A percentile compares a stretch with the other conserved stretches of the same genome.
These are phyloP conservation scores for Parietaria judaica DNA, from an alignment of 306 rosid species.

Conservation along the genomic window DNA sequence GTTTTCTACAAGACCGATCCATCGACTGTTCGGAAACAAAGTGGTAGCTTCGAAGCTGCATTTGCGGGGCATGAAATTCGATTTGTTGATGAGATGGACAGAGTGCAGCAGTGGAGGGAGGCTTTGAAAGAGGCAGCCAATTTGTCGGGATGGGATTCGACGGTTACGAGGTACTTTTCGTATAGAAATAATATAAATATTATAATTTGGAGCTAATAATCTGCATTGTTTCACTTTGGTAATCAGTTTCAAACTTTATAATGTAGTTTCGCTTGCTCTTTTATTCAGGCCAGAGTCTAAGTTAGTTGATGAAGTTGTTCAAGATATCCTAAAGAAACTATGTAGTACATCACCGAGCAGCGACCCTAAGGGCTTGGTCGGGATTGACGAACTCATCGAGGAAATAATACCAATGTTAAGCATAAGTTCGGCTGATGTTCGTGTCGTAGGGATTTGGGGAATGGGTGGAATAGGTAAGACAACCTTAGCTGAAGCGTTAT, in stretches of 20 bases:
- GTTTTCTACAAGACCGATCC: neutral
- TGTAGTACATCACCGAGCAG: neutral
- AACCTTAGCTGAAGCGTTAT: neutral
- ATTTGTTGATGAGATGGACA: neutral
- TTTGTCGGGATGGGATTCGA: slow-evolving; percentile 10
- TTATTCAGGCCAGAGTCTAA: slow-evolving; percentile 5
- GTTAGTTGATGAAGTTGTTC: neutral
- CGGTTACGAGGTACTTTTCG: neutral
- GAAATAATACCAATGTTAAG: slow-evolving; percentile 1
- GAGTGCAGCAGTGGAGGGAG: neutral
- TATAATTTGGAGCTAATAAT: no score
- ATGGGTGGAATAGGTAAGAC: slow-evolving; percentile 16
- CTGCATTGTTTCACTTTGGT: neutral
- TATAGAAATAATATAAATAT: neutral
- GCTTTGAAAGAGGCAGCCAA: slow-evolving; percentile 1
- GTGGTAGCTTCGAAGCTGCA: neutral
- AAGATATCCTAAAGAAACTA: neutral
- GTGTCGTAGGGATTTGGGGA: slow-evolving; percentile 22
- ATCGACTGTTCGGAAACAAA: neutral
- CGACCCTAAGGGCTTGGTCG: slow-evolving; percentile 10
- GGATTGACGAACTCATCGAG: neutral
- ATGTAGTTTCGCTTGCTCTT: neutral
- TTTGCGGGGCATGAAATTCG: neutral
- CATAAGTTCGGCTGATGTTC: neutral
- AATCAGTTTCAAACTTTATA: neutral